These are phyloP conservation scores for Aspergillus costaricaensis DNA, from an alignment of 2,329 filamentous ascomycete genomes.

Conservation along the genomic window DNA sequence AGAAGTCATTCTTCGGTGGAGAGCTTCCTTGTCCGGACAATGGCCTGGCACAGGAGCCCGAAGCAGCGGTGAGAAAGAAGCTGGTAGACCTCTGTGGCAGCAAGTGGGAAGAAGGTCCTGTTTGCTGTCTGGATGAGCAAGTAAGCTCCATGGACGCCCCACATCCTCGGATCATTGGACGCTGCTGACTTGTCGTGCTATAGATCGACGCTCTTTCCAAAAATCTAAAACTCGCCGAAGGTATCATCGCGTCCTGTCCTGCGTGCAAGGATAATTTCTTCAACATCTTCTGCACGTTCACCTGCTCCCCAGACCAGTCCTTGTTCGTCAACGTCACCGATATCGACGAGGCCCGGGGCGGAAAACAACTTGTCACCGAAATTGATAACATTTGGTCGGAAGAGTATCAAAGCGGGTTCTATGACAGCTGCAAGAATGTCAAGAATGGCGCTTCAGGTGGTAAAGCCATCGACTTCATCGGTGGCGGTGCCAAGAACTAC, in stretches of 20 bases:
- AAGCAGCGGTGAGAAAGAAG: slow-evolving; percentile 70
- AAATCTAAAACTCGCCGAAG: slow-evolving; percentile 83
- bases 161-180: neutral
- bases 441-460: slow-evolving; percentile 95
- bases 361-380: slow-evolving; percentile 74
- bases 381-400: slow-evolving; percentile 86
- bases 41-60: slow-evolving; percentile 72
- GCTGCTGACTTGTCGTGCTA: neutral
- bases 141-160: slow-evolving; percentile 38
- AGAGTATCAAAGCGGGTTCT: slow-evolving; percentile 83
- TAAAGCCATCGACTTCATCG: slow-evolving; percentile 93
- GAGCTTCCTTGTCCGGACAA: slow-evolving; percentile 94
- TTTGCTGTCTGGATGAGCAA: slow-evolving; percentile 84
- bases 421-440: slow-evolving; percentile 97
- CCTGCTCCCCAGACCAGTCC: slow-evolving; percentile 94
- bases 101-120: slow-evolving; percentile 78
- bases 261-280: slow-evolving; percentile 99
- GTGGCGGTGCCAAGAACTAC: slow-evolving; percentile 90
- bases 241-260: slow-evolving; percentile 88
- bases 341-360: slow-evolving; percentile 57
- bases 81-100: slow-evolving; percentile 82
- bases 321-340: slow-evolving; percentile 91
- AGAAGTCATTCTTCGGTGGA: slow-evolving; percentile 84
- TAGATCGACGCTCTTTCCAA: slow-evolving; percentile 77
- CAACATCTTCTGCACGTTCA: slow-evolving; percentile 97